phyloP scores from a whole-genome alignment of 805 yeast genomes.

The Starmerella floricola region DNA sequence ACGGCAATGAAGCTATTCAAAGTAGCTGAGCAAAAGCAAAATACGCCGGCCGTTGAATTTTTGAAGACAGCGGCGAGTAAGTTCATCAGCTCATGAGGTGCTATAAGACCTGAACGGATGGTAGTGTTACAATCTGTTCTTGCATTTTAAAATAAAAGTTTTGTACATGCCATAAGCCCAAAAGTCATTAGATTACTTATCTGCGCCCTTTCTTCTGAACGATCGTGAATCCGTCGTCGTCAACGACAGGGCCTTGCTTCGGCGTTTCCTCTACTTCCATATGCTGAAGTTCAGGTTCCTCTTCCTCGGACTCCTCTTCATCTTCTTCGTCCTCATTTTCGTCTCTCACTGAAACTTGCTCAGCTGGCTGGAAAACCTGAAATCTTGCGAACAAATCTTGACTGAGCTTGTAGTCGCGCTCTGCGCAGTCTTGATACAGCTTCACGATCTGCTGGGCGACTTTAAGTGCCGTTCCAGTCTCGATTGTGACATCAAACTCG shows the following conservation, averaged over 20 bases:
- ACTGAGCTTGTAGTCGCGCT: constrained; percentile 41
- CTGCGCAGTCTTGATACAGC: constrained; percentile 51
- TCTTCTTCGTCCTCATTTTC: constrained; percentile 37
- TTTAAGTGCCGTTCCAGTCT: constrained; percentile 74
- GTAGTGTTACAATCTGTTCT: too few species aligned
- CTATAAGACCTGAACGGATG: too few species aligned
- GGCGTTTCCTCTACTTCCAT: constrained; percentile 27
- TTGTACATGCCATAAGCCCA: too few species aligned
- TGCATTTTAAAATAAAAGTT: too few species aligned
- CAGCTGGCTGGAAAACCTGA: constrained; percentile 34
- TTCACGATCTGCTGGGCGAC: constrained; percentile 57
- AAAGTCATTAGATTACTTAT: too few species aligned
- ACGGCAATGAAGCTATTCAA: constrained; percentile 42
- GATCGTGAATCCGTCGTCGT: constrained; percentile 89
- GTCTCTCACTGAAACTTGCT: constrained; percentile 43
- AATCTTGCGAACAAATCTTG: constrained; percentile 51
- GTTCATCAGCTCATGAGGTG: constrained; percentile 25
- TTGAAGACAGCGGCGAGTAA: constrained; percentile 33
- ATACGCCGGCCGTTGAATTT: background rate
- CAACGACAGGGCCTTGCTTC: constrained; percentile 54
- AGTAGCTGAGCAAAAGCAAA: constrained; percentile 26
- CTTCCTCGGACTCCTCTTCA: constrained; percentile 33
- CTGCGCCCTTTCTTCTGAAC: constrained; percentile 36
- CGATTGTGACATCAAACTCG: constrained; percentile 81
- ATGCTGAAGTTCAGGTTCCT: constrained; percentile 32